Evolutionary conservation across 805 yeast genomes (phyloP), one percentile per base, ranked within the genome.

Genomic region (Yarrowia alimentaria): DNA sequence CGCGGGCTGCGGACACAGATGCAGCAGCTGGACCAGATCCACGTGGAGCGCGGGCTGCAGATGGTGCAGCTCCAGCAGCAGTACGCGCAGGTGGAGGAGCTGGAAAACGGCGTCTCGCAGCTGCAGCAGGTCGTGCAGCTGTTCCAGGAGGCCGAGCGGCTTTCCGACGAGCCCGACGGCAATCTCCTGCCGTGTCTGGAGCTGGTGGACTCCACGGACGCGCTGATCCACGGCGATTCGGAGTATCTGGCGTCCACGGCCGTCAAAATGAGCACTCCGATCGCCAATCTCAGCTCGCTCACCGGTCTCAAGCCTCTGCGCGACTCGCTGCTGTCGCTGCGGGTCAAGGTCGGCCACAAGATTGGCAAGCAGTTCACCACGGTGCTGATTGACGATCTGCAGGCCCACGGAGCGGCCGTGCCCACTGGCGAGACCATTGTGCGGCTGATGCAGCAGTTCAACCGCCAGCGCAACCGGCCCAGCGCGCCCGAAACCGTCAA

Each of bases 311-410:
- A 63, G 4, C 67, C 72, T 25, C 62, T 83, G 12, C 72, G 77
- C 43, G 79, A 77, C 40, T 72, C 76, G 32, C 66, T 89, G 25
- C 68, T 74, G 11, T 72, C 68, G 19, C 65, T 88, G 58, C 76
- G 82, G 43, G 67, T 72, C n/a, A 80, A 77, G 34, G 81, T 87
- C 45, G 90, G 93, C 12, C 77, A 75, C 29, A 77, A 81, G n/a
- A 84, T 80, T 57, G 76, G 81, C 6, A 69, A 74, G 18, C 68
- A 77, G 35, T 80, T 90, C 59, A 70, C 75, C 6, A 75, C 76
- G 18, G 59, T 73, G 24, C 66, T 90, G 38, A 56, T 84, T 9
- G 69, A 70, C 0, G 95, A 90, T 64, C 64, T 90, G 40, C 73
- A 83, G 54, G 43, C 57, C 2, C 86, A 82, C 57, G 77, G 79